These are phyloP conservation scores for Carex scoparia DNA, from an alignment of 176 grass and related monocot genomes.

Conservation along the genomic window DNA sequence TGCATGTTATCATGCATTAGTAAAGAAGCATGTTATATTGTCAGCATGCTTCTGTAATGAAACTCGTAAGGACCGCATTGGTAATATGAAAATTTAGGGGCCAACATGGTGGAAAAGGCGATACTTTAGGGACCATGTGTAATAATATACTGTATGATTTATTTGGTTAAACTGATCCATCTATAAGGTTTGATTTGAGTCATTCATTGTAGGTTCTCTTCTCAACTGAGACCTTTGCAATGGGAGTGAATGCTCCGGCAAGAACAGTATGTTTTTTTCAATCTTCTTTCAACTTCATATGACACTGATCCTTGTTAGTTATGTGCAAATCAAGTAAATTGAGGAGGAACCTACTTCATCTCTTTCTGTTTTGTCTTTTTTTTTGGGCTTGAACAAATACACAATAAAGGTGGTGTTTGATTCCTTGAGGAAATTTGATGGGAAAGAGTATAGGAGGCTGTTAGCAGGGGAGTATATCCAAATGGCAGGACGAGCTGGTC, in stretches of 20 bases:
- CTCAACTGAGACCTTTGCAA: constrained; percentile 97
- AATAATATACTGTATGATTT: neutral
- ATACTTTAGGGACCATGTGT: neutral
- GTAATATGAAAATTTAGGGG: constrained; percentile 5
- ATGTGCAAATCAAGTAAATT: neutral
- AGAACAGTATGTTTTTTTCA: constrained; percentile 59
- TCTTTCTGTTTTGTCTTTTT: neutral
- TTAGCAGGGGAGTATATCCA: constrained; percentile 98
- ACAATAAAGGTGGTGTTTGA: constrained; percentile 87
- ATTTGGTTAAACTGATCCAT: neutral
- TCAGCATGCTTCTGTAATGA: neutral
- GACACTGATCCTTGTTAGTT: neutral
- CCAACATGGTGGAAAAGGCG: neutral
- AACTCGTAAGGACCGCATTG: neutral
- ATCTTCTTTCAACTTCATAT: neutral
- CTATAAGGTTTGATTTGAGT: constrained; percentile 18
- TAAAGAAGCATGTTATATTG: neutral
- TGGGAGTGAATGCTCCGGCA: constrained; percentile 98
- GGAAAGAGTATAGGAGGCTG: constrained; percentile 82
- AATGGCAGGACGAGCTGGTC: constrained; percentile 97
- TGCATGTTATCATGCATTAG: neutral
- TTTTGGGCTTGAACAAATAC: neutral
- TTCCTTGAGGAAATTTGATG: constrained; percentile 90
- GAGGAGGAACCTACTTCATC: neutral
- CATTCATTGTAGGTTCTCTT: constrained; percentile 70